Evolutionary conservation across 2,329 filamentous ascomycete species (phyloP).

Genomic region (Epichloe sylvatica): DNA sequence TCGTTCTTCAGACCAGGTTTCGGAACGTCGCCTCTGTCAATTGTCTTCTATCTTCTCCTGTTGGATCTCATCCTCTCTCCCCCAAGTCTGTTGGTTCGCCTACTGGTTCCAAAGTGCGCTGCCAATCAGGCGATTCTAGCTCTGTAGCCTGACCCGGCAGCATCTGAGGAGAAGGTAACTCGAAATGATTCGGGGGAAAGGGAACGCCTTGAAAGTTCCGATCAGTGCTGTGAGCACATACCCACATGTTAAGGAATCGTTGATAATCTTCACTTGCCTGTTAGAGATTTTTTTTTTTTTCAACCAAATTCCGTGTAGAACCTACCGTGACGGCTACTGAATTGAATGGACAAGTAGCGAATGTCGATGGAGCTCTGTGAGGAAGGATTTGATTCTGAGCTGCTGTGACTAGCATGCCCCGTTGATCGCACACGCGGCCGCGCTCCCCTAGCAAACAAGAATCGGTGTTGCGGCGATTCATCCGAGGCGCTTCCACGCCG

Average conservation of each 20-base stretch:
- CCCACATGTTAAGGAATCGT: constrained; percentile 33
- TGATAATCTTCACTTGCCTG: constrained; percentile 24
- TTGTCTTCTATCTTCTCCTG: background rate
- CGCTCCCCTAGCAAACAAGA: constrained; percentile 31
- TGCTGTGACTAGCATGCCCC: constrained; percentile 9
- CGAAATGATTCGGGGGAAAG: constrained; percentile 32
- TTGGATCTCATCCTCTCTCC: background rate
- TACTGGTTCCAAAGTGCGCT: constrained; percentile 4
- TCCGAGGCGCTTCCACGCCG: constrained; percentile 29
- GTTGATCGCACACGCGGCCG: constrained; percentile 24
- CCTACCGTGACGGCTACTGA: constrained; percentile 33
- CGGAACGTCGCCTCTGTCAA: background rate
- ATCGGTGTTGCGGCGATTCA: constrained; percentile 23
- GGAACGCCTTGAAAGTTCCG: constrained; percentile 31
- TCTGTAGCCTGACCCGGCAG: constrained; percentile 14
- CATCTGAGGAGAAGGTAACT: constrained; percentile 35
- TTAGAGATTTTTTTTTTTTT: background rate
- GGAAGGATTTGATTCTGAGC: constrained; percentile 12
- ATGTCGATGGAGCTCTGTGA: constrained; percentile 24
- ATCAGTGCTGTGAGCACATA: constrained; percentile 31
- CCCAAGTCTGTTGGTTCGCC: constrained; percentile 1
- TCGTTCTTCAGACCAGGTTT: no score
- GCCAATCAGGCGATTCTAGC: constrained; percentile 2
- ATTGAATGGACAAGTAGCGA: constrained; percentile 35
- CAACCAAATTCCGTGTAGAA: background rate